phyloP scores from a whole-genome alignment of 2,329 filamentous ascomycete species.

The Calonectria henricotiae region DNA sequence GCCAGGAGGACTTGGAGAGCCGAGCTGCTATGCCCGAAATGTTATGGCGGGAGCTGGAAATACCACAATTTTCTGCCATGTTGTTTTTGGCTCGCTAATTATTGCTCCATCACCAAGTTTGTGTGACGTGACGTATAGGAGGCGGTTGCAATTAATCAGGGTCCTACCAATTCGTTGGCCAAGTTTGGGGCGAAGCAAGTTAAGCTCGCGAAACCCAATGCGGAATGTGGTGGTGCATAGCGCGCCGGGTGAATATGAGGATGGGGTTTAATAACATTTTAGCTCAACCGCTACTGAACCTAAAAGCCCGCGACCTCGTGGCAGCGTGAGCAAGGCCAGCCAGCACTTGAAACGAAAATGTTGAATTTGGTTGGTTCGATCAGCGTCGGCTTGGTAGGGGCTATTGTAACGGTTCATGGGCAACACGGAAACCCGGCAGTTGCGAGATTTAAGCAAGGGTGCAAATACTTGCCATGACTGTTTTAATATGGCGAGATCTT shows the following conservation, averaged over 20 bases:
- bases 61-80: neutral
- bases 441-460: too few relatives aligned
- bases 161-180: neutral
- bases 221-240: neutral
- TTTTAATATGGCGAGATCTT: neutral
- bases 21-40: neutral
- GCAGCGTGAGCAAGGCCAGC: neutral
- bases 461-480: neutral
- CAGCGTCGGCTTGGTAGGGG: neutral
- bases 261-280: neutral
- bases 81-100: neutral
- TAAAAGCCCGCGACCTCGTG: slow-evolving; percentile 1
- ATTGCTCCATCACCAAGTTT: too few relatives aligned
- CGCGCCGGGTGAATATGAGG: neutral
- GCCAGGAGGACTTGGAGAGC: neutral
- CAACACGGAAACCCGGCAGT: neutral
- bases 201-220: neutral
- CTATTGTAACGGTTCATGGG: neutral
- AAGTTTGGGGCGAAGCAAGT: neutral
- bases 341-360: neutral
- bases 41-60: slow-evolving; percentile 7
- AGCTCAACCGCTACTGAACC: neutral
- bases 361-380: neutral
- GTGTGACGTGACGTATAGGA: neutral
- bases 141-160: slow-evolving; percentile 4